Conservation (phyloP, 2,329 filamentous ascomycete species). For the Fusarium tuaranense region DNA sequence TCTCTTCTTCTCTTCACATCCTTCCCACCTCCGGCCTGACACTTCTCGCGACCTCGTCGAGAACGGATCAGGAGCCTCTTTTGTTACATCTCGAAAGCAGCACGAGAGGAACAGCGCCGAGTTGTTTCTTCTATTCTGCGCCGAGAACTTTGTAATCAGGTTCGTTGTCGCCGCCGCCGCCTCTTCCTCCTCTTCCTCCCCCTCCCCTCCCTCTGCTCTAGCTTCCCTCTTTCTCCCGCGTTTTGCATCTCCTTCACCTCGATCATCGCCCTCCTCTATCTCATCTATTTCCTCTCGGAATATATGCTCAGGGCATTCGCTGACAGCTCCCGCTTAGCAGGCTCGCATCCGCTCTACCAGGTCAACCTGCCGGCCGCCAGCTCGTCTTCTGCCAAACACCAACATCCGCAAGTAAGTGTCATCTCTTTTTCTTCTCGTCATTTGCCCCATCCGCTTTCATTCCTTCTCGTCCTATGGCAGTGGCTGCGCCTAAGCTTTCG, state of each 20-base stretch:
- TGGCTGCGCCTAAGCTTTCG: not conserved
- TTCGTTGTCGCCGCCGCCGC: slow-evolving; percentile 1
- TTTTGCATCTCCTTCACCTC: not conserved
- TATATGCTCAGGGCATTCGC: not conserved
- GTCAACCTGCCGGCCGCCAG: not conserved
- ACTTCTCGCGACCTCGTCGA: not conserved
- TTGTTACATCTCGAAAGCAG: slow-evolving; percentile 1
- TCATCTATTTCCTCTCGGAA: too few relatives aligned
- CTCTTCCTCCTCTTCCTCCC: not conserved
- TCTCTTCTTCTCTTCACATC: slow-evolving; percentile 12
- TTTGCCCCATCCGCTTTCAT: not conserved
- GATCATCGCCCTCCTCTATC: not conserved
- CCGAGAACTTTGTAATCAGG: slow-evolving; percentile 10
- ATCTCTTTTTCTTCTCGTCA: not conserved
- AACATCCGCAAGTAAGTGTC: not conserved
- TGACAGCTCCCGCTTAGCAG: not conserved
- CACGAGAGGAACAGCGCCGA: slow-evolving; percentile 26
- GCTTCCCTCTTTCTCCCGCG: not conserved
- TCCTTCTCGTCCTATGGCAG: not conserved
- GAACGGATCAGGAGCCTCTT: not conserved
- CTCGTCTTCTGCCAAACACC: not conserved
- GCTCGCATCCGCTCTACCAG: not conserved
- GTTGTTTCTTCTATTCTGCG: slow-evolving; percentile 20
- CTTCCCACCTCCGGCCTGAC: not conserved
- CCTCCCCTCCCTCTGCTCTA: not conserved